These are phyloP conservation scores for Phytopythium chamaehyphon DNA, from an alignment of 352 stramenopile genomes.

Conservation along the genomic window DNA sequence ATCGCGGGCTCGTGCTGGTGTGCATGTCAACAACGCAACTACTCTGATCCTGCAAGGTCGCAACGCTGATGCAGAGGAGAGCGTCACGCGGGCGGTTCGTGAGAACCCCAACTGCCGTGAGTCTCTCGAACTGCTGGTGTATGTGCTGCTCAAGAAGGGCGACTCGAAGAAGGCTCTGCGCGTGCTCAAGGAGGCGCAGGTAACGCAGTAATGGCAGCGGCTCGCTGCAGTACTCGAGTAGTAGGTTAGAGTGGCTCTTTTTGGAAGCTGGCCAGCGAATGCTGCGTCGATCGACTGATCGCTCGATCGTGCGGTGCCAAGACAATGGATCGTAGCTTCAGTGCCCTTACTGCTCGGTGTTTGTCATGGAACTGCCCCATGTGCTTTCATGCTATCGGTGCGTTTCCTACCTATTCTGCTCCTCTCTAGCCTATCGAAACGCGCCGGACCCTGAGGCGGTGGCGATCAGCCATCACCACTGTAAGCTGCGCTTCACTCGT, in stretches of 20 bases:
- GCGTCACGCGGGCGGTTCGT: slow-evolving; percentile 75
- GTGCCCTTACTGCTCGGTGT: background rate
- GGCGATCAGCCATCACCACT: slow-evolving; percentile 2
- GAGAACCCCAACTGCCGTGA: slow-evolving; percentile 79
- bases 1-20: slow-evolving; percentile 60
- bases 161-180: slow-evolving; percentile 86
- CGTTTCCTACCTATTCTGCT: slow-evolving; percentile 4
- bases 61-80: slow-evolving; percentile 74
- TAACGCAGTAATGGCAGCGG: slow-evolving; percentile 37
- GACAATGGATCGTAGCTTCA: no score
- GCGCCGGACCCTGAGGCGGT: background rate
- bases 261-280: no score
- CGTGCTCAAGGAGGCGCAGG: slow-evolving; percentile 83
- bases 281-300: no score
- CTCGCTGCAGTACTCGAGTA: no score
- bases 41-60: slow-evolving; percentile 71
- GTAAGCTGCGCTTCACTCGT: slow-evolving; percentile 10
- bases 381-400: slow-evolving; percentile 1
- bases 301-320: no score
- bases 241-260: no score
- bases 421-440: slow-evolving; percentile 3
- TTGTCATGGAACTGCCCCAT: background rate
- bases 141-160: slow-evolving; percentile 86
- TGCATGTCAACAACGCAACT: slow-evolving; percentile 86
- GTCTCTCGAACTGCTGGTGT: slow-evolving; percentile 84